These are phyloP conservation scores for Penicillium antarcticum DNA, from an alignment of 495 filamentous ascomycete genomes.

Conservation along the genomic window DNA sequence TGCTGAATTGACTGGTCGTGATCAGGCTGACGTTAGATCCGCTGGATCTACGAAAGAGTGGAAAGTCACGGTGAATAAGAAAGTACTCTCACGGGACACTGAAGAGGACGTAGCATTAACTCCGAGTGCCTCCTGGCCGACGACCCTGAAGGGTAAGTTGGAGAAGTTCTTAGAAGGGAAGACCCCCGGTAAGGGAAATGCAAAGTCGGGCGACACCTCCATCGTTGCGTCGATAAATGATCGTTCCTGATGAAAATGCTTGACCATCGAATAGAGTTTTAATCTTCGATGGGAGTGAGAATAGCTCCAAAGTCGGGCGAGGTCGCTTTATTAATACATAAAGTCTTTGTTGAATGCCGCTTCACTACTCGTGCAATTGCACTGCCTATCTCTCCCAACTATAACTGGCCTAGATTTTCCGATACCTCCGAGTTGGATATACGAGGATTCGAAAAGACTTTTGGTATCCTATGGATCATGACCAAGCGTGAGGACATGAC, in stretches of 20 bases:
- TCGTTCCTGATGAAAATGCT: conserved; percentile 18
- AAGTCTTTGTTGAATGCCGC: too few relatives aligned
- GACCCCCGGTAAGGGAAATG: conserved; percentile 1
- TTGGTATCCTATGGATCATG: too few relatives aligned
- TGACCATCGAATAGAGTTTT: too few relatives aligned
- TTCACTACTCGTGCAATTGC: too few relatives aligned
- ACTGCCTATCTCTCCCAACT: too few relatives aligned
- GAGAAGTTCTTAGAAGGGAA: conserved; percentile 14
- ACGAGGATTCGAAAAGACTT: too few relatives aligned
- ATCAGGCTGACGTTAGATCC: conserved; percentile 8
- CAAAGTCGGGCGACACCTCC: conserved; percentile 17
- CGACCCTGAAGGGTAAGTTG: conserved; percentile 7
- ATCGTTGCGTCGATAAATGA: conserved; percentile 21
- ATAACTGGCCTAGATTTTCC: too few relatives aligned
- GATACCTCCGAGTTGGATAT: too few relatives aligned
- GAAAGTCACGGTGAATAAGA: conserved; percentile 30
- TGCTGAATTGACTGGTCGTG: conserved; percentile 5
- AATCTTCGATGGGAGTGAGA: too few relatives aligned
- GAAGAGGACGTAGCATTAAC: conserved; percentile 21
- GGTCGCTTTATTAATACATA: too few relatives aligned
- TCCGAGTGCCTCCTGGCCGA: conserved; percentile 19
- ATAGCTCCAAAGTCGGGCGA: too few relatives aligned
- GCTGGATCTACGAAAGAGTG: conserved; percentile 25
- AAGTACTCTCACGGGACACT: conserved; percentile 20
- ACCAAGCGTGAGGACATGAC: too few relatives aligned